phyloP scores from a whole-genome alignment of 2,329 filamentous ascomycete species.

The Cytospora schulzeri region DNA sequence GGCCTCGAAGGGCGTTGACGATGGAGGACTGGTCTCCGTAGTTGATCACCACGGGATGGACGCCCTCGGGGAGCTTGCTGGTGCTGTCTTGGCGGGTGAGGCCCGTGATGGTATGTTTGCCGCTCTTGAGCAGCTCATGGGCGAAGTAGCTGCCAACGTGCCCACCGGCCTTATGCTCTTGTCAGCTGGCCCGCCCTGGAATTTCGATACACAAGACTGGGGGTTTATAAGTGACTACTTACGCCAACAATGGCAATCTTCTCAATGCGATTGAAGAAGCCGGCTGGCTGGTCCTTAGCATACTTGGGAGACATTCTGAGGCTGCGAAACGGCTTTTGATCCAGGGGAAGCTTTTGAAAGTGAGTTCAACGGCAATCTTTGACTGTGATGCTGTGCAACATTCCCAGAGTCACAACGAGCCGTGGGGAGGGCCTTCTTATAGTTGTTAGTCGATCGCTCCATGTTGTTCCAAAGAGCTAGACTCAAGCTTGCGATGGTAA shows the following conservation, averaged over 20 bases:
- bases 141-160: conserved; percentile 43
- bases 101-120: conserved; percentile 55
- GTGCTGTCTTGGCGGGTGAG: conserved; percentile 48
- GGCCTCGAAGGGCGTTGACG: conserved; percentile 51
- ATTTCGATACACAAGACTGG: background rate
- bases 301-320: conserved; percentile 23
- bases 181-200: background rate
- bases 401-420: background rate
- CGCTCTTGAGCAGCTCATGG: conserved; percentile 46
- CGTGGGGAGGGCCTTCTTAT: background rate
- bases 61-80: conserved; percentile 46
- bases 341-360: background rate
- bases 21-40: conserved; percentile 48
- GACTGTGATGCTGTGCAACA: background rate
- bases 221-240: conserved; percentile 33
- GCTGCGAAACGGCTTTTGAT: background rate
- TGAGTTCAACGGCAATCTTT: background rate
- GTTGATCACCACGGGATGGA: conserved; percentile 46
- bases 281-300: conserved; percentile 31
- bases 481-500: background rate
- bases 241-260: conserved; percentile 52
- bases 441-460: background rate
- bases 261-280: conserved; percentile 42
- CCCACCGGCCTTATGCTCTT: conserved; percentile 44
- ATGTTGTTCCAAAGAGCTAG: background rate